Percentiles rank a stretch among this genome's conserved stretches.
phyloP scores from a whole-genome alignment of 768 basidiomycete genomes.

The Panaeolus papilionaceus region DNA sequence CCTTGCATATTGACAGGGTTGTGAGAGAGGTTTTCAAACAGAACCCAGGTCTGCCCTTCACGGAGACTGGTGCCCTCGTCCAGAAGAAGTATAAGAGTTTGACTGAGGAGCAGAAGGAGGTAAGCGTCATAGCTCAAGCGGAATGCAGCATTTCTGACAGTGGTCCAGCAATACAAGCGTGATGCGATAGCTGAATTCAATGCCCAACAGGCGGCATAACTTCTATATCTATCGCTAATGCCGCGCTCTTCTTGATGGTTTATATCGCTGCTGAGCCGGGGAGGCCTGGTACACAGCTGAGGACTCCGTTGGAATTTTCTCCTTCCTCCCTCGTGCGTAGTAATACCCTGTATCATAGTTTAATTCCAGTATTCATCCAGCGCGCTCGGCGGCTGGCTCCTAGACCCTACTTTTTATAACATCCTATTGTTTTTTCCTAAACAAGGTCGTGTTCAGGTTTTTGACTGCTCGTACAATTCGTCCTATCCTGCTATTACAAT shows the following conservation, averaged over 20 bases:
- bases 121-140: background rate
- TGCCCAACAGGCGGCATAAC: slow-evolving; percentile 4
- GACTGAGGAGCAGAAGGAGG: slow-evolving; percentile 17
- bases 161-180: slow-evolving; percentile 4
- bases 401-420: background rate
- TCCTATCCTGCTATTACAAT: too few relatives aligned
- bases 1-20: background rate
- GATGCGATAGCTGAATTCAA: slow-evolving; percentile 9
- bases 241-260: background rate
- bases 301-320: background rate
- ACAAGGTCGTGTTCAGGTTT: too few relatives aligned
- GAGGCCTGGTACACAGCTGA: background rate
- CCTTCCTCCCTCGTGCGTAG: background rate
- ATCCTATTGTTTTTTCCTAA: background rate
- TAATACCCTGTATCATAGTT: slow-evolving; percentile 2
- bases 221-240: background rate
- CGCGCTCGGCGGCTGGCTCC: background rate
- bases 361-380: background rate
- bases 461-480: too few relatives aligned
- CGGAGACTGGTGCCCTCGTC: background rate
- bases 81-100: slow-evolving; percentile 2
- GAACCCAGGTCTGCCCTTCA: background rate
- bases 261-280: background rate
- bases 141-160: background rate
- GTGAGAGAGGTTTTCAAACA: background rate